Evolutionary conservation across 2,329 filamentous ascomycete species (phyloP).

Genomic region (Penicillium sp.): DNA sequence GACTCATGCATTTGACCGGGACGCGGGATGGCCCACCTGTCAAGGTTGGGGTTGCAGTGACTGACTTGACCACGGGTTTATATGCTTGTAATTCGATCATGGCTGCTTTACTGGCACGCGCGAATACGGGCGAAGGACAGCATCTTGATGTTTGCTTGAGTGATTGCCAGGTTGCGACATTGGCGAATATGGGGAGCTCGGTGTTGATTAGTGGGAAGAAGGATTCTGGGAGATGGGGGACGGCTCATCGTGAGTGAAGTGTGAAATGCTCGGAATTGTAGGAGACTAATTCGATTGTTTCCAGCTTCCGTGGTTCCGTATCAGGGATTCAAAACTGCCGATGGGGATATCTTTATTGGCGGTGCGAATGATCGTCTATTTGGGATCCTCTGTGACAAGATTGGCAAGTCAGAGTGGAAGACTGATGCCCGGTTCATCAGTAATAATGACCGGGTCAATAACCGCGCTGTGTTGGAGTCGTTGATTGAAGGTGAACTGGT

Average conservation of each 20-base stretch:
- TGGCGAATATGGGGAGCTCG: slow-evolving; percentile 89
- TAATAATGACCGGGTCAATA: slow-evolving; percentile 54
- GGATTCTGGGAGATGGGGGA: slow-evolving; percentile 87
- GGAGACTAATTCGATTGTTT: slow-evolving; percentile 11
- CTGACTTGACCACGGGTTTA: slow-evolving; percentile 86
- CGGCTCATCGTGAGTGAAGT: slow-evolving; percentile 68
- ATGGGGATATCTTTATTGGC: slow-evolving; percentile 58
- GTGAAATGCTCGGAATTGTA: not conserved
- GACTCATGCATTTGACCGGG: slow-evolving; percentile 96
- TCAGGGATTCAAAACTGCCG: slow-evolving; percentile 64
- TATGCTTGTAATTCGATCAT: slow-evolving; percentile 94
- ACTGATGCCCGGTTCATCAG: slow-evolving; percentile 52
- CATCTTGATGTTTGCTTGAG: slow-evolving; percentile 88
- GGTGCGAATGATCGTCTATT: slow-evolving; percentile 60
- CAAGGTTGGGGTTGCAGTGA: slow-evolving; percentile 94
- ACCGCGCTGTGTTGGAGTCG: slow-evolving; percentile 68
- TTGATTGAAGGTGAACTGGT: slow-evolving; percentile 70
- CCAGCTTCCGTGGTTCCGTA: slow-evolving; percentile 91
- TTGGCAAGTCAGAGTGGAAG: slow-evolving; percentile 55
- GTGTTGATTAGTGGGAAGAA: slow-evolving; percentile 79
- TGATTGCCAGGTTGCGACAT: slow-evolving; percentile 90
- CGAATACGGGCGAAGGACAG: slow-evolving; percentile 71
- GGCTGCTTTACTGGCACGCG: slow-evolving; percentile 74
- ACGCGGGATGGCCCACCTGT: slow-evolving; percentile 80
- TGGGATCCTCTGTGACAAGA: slow-evolving; percentile 52